phyloP scores from a whole-genome alignment of 306 rosid species.

The Leucaena leucocephala region DNA sequence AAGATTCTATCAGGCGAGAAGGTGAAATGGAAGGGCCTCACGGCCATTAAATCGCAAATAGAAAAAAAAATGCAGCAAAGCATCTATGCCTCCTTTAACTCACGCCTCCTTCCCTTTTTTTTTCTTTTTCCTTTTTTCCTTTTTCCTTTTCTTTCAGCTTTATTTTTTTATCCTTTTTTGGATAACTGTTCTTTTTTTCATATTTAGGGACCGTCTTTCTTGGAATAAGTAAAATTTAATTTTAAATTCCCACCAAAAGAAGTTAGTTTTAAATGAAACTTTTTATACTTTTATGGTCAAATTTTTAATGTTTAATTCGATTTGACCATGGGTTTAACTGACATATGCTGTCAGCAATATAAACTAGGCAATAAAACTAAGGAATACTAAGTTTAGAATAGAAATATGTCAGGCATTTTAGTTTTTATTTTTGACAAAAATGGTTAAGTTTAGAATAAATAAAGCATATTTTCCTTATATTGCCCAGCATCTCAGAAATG shows the following conservation, averaged over 20 bases:
- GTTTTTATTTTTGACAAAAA: no score
- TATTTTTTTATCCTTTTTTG: neutral
- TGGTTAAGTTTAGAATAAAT: no score
- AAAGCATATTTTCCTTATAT: no score
- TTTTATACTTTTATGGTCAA: neutral
- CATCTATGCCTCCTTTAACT: slow-evolving; percentile 28
- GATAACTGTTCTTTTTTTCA: neutral
- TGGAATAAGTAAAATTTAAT: neutral
- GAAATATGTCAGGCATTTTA: no score
- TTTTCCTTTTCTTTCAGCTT: neutral
- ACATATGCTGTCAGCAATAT: no score
- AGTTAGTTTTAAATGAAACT: neutral
- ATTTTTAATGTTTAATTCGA: neutral
- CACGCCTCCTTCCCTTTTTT: neutral
- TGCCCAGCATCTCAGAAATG: no score
- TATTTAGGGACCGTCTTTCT: neutral
- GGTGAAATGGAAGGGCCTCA: slow-evolving; percentile 67
- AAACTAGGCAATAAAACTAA: no score
- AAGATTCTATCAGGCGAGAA: slow-evolving; percentile 48
- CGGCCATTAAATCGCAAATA: slow-evolving; percentile 68
- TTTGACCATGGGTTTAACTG: no score
- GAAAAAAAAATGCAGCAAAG: neutral
- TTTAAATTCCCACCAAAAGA: no score
- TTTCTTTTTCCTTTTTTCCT: neutral
- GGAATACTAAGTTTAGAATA: no score